Evolutionary conservation across 2,329 filamentous ascomycete species (phyloP).

Genomic region (Sarocladiaceae sp.): DNA sequence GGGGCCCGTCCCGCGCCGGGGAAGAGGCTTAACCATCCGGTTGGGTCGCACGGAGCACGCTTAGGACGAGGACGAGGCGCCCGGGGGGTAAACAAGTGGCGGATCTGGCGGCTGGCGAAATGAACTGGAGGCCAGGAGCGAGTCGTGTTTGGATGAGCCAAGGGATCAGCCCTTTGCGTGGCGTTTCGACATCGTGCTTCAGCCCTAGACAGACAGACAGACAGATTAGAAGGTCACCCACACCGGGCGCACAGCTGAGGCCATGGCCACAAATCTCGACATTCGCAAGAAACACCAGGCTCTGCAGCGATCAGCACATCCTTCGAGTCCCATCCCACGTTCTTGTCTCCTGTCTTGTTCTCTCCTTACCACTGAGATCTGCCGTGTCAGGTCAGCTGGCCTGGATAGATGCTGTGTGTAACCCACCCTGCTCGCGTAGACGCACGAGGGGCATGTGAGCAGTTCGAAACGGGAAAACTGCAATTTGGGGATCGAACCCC

Average conservation of each 20-base stretch:
- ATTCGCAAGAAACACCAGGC: neutral
- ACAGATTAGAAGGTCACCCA: neutral
- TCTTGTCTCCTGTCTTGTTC: neutral
- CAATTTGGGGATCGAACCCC: neutral
- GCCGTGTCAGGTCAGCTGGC: neutral
- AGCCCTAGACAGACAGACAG: neutral
- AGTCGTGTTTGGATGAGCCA: neutral
- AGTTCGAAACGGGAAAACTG: neutral
- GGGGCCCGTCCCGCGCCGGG: neutral
- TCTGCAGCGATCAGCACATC: neutral
- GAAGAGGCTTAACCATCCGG: neutral
- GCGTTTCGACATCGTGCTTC: neutral
- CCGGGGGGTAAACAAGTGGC: neutral
- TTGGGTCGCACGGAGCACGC: conserved; percentile 1
- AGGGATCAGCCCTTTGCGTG: neutral
- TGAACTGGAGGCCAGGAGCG: neutral
- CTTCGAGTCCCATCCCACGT: neutral
- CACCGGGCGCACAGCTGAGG: neutral
- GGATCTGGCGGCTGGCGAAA: neutral
- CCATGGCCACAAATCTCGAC: neutral
- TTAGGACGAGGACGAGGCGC: neutral
- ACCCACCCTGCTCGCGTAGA: neutral
- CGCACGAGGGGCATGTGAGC: neutral
- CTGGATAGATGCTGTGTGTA: neutral
- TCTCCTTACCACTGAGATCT: neutral